Conservation (phyloP, 2,329 filamentous ascomycete species). For the Talaromyces piceae region DNA sequence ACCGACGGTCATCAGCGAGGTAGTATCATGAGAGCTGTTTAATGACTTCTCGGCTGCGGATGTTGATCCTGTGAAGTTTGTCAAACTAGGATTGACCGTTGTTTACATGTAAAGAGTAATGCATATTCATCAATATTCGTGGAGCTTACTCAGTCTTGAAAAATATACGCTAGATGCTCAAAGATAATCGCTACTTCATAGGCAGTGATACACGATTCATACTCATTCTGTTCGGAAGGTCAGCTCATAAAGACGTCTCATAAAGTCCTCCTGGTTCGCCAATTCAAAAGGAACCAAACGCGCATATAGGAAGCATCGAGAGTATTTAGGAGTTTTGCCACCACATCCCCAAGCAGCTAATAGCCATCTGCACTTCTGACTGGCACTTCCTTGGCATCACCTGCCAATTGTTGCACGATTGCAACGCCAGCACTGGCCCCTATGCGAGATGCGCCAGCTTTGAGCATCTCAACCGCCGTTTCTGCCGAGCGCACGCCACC, state of each 20-base stretch:
- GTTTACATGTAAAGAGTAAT: too few relatives aligned
- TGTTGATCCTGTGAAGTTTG: too few relatives aligned
- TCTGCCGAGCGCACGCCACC: constrained; percentile 48
- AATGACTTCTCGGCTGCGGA: too few relatives aligned
- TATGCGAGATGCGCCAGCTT: constrained; percentile 49
- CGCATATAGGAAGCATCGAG: neutral
- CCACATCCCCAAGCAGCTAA: neutral
- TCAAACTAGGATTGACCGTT: too few relatives aligned
- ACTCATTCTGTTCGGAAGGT: neutral
- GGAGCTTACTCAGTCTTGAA: neutral
- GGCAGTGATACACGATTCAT: neutral
- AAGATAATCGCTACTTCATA: neutral
- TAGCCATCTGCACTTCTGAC: constrained; percentile 15
- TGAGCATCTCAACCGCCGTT: constrained; percentile 48
- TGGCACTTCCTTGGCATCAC: constrained; percentile 12
- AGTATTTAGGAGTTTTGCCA: too few relatives aligned
- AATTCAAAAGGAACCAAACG: neutral
- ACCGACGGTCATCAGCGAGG: too few relatives aligned
- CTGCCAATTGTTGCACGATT: constrained; percentile 43
- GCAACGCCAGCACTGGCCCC: constrained; percentile 50
- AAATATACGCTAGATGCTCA: neutral
- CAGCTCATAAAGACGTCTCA: neutral
- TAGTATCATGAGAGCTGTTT: too few relatives aligned
- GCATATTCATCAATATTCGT: too few relatives aligned
- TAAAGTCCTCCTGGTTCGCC: neutral